Evolutionary conservation across 2,329 filamentous ascomycete species (phyloP), one percentile per base, ranked within the genome.

Genomic region (Penicillium frequentans): DNA sequence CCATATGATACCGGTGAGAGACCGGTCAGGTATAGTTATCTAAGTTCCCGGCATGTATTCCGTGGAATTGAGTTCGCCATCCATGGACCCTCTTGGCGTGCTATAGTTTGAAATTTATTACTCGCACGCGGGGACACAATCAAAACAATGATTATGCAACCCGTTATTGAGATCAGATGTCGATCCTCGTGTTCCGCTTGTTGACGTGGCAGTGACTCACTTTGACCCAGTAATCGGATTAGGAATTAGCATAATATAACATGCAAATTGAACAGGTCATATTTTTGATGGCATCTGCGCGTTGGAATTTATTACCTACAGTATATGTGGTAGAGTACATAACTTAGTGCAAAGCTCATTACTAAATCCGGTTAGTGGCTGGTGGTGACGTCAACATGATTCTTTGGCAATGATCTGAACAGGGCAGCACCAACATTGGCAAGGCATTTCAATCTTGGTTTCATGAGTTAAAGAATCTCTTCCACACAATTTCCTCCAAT

Each of bases 321-420:
- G 19, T 19, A 27, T 13, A 13, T 31, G 11, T 31, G 5, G 13
- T 31, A 14, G 9, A 14, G 21, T 42, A 42, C 35, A 49, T 37
- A 24, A 24, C 23, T 24, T 24, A 24, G n/a, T 46, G 21, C 21
- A 16, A 44, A 64, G 62, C 62, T 59, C 14, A 54, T 57, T 64
- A 52, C 63, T 42, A 2, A 7, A 61, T 58, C 13, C 9, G 57
- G 64, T 55, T 64, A 66, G 62, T 19, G 46, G 29, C 11, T 9
- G 2, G 14, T 42, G n/a, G 55, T 69, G 67, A 69, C 67, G 66
- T 70, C 68, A 68, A 46, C 39, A 67, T 68, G 67, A 68, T 65
- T 33, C 16, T 26, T 46, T n/a, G 19, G 29, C 45, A 49, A 37
- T 46, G 42, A 23, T 27, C 6, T 47, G 59, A 62, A 64, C 62